Evolutionary conservation across 495 filamentous ascomycete species (phyloP), one percentile per base, ranked within the genome.

Genomic region (Rostrohypoxylon terebratum): DNA sequence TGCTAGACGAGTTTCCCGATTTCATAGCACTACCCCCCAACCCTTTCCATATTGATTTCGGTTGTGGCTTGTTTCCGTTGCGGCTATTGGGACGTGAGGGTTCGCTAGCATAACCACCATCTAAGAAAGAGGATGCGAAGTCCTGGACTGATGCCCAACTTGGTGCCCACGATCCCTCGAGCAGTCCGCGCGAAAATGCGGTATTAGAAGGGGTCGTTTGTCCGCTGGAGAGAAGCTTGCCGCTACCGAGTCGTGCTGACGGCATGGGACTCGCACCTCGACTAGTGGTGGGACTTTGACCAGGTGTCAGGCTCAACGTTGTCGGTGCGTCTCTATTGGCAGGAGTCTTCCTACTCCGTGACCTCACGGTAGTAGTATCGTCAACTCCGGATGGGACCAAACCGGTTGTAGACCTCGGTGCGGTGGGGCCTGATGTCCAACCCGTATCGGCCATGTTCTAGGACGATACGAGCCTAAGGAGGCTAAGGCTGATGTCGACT

Each of bases 91-190:
- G 72, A 40, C 70, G 73, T 16, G 77, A 78, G 8, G 75, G 63
- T 40, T 80, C 80, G 28, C 75, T 79, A 23, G 45, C 71, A 38
- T 77, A 75, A 23, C 78, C 77, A 44, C 78, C 79, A 11, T 77
- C 74, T 16, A 86, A 68, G 8, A 84, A 62, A 23, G 84, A 84
- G 18, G 81, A 77, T 3, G 84, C 81, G 23, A 85, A 77, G 28
- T 79, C 82, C 44, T 81, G 77, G 0, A 86, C 77, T 8, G 82
- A 81, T 0, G 83, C 75, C 84, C 84, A 86, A 64, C 79, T 84
- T 5, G 83, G 79, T 0, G 80, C 60, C 83, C 82, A 86, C 5
- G 82, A 81, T 8, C 77, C 78, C 33, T 79, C 81, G 5, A 84
- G 71, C 13, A 86, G 69, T 4, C 81, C 78, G n/a, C 76, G 70